Percentiles rank a stretch among this genome's conserved stretches.
Evolutionary conservation across 2,329 filamentous ascomycete genomes (phyloP).

Genomic region (Fusarium solani-melongenae): DNA sequence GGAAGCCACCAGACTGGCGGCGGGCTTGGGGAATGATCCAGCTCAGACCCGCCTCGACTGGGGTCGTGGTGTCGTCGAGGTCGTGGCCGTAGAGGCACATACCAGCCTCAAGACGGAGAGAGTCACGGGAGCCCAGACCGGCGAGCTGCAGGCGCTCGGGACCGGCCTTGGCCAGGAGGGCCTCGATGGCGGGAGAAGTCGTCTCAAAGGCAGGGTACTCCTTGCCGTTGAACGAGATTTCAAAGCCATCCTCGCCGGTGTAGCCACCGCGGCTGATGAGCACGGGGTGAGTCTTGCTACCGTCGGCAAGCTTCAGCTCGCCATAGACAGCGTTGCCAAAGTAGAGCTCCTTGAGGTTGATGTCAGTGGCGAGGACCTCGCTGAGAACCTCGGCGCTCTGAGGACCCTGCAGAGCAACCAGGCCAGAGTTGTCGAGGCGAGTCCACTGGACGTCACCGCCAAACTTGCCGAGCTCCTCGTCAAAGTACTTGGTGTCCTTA

Average conservation of each 20-base stretch:
- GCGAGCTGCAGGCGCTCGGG: conserved; percentile 77
- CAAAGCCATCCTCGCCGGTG: conserved; percentile 98
- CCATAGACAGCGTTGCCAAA: conserved; percentile 82
- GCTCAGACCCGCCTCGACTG: conserved; percentile 65
- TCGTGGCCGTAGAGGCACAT: conserved; percentile 99
- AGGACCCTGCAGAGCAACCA: conserved; percentile 92
- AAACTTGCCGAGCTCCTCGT: conserved; percentile 71
- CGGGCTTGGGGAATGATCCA: conserved; percentile 91
- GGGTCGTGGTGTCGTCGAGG: conserved; percentile 79
- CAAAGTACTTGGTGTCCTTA: conserved; percentile 85
- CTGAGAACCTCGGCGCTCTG: conserved; percentile 76
- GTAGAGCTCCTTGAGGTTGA: conserved; percentile 75
- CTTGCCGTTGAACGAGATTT: conserved; percentile 78
- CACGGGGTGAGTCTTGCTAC: conserved; percentile 52
- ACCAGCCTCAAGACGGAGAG: conserved; percentile 91
- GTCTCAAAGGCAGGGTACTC: conserved; percentile 54
- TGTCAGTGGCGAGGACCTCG: conserved; percentile 65
- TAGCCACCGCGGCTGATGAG: conserved; percentile 91
- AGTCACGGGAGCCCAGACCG: conserved; percentile 91
- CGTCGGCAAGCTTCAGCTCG: conserved; percentile 70
- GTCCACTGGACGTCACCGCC: conserved; percentile 72
- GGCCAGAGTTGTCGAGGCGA: conserved; percentile 76
- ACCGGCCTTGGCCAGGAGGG: conserved; percentile 74
- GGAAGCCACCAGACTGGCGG: conserved; percentile 76
- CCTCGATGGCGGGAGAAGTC: conserved; percentile 69